Conservation (phyloP, 257 asterid genomes). For the Schizonepeta tenuifolia region DNA sequence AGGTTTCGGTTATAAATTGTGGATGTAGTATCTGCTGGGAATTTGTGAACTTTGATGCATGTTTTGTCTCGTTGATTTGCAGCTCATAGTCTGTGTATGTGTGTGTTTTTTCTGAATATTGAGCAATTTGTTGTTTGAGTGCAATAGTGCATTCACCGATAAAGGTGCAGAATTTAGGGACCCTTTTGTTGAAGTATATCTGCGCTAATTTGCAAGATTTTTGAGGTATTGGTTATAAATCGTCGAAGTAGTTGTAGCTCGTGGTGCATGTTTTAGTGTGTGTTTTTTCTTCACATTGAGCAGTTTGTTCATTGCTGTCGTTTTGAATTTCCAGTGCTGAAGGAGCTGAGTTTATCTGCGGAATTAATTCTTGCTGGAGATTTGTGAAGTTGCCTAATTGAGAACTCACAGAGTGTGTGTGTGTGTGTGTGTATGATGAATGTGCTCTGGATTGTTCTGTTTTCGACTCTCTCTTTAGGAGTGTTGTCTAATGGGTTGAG, state of each 20-base stretch:
- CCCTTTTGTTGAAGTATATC: background rate
- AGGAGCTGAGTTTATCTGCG: background rate
- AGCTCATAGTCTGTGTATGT: background rate
- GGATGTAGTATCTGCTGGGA: constrained; percentile 1
- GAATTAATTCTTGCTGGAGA: constrained; percentile 32
- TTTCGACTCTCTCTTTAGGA: constrained; percentile 51
- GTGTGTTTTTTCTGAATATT: background rate
- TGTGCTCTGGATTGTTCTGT: constrained; percentile 42
- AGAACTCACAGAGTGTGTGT: background rate
- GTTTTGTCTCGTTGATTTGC: background rate
- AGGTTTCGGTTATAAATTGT: constrained; percentile 16
- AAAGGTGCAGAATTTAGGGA: no score
- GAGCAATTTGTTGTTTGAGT: constrained; percentile 11
- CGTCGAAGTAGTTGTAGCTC: constrained; percentile 5
- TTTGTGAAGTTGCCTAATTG: constrained; percentile 33
- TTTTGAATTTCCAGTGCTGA: background rate
- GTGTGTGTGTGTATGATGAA: constrained; percentile 47
- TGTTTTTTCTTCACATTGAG: background rate
- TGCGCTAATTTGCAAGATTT: background rate
- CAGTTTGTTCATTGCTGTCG: constrained; percentile 4
- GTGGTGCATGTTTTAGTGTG: background rate
- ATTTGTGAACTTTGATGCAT: background rate
- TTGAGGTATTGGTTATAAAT: constrained; percentile 5
- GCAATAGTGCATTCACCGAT: no score
- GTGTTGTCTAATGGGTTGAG: constrained; percentile 51